phyloP scores from a whole-genome alignment of 257 asterid species.

The Solanum virginianum region DNA sequence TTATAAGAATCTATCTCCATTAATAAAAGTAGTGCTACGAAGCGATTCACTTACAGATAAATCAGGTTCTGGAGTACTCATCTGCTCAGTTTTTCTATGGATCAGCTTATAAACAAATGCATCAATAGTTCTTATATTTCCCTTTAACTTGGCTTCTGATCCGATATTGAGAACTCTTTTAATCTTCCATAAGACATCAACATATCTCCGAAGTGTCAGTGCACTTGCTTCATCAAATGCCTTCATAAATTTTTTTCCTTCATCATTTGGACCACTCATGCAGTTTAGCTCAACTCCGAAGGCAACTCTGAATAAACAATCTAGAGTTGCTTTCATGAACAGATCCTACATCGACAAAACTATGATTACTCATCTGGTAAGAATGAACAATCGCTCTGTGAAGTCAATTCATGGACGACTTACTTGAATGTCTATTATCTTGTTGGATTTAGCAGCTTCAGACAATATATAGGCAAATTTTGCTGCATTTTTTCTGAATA shows the following conservation, averaged over 20 bases:
- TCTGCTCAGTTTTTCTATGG: constrained; percentile 28
- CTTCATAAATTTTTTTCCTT: constrained; percentile 23
- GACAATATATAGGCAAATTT: constrained; percentile 15
- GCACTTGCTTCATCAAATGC: constrained; percentile 54
- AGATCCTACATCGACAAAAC: constrained; percentile 17
- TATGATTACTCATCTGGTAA: not conserved
- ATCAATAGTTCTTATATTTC: constrained; percentile 23
- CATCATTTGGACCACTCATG: constrained; percentile 34
- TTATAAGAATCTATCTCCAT: not conserved
- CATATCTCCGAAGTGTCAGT: constrained; percentile 32
- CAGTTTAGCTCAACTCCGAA: constrained; percentile 45
- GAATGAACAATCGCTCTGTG: too few relatives aligned
- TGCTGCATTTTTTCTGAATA: constrained; percentile 24
- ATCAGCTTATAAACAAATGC: constrained; percentile 33
- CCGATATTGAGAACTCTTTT: constrained; percentile 38
- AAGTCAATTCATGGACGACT: not conserved
- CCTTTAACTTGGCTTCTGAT: constrained; percentile 33
- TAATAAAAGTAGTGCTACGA: not conserved
- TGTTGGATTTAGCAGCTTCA: constrained; percentile 8
- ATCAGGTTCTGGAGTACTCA: constrained; percentile 6
- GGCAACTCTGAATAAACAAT: constrained; percentile 41
- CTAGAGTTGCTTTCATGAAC: constrained; percentile 41
- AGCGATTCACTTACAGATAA: constrained; percentile 9
- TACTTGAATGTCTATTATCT: constrained; percentile 4
- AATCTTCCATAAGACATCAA: constrained; percentile 41